Percentiles rank a stretch among this genome's conserved stretches.
Evolutionary conservation across 192 early-diverging fungal species (phyloP).

Genomic region (Umbelopsis ramanniana): DNA sequence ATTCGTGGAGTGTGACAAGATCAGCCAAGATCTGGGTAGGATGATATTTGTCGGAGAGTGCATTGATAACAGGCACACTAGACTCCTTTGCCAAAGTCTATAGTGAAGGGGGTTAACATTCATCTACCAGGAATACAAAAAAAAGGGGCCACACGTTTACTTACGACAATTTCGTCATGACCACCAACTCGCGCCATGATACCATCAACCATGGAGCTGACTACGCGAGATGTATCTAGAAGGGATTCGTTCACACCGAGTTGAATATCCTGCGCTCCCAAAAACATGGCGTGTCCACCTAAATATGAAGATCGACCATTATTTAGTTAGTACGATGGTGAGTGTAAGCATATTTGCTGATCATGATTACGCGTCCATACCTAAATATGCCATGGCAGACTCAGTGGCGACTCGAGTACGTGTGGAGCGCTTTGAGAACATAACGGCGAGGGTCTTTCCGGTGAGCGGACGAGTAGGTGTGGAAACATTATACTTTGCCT

Average conservation of each 20-base stretch:
- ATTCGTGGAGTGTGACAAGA: conserved; percentile 93
- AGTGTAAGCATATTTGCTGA: not conserved
- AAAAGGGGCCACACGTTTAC: not conserved
- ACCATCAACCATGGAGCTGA: conserved; percentile 95
- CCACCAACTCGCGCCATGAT: conserved; percentile 93
- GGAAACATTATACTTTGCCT: conserved; percentile 56
- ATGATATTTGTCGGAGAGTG: conserved; percentile 92
- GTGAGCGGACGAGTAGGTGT: conserved; percentile 59
- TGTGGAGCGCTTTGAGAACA: conserved; percentile 96
- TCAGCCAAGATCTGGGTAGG: conserved; percentile 98
- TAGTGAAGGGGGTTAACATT: not conserved
- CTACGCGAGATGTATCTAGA: conserved; percentile 86
- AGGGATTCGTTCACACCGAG: conserved; percentile 94
- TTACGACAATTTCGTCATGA: conserved; percentile 87
- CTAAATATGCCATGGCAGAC: conserved; percentile 84
- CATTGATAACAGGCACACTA: conserved; percentile 93
- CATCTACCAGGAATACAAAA: not conserved
- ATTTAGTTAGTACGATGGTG: not conserved
- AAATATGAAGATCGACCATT: not conserved
- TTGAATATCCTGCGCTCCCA: conserved; percentile 95
- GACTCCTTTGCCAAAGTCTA: conserved; percentile 87
- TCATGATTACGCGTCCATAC: conserved; percentile 28
- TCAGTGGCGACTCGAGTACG: conserved; percentile 96
- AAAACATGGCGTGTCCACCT: conserved; percentile 96
- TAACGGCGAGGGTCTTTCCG: conserved; percentile 88